Percentiles rank a stretch among this genome's conserved stretches.
Evolutionary conservation across 2,329 filamentous ascomycete species (phyloP).

Genomic region (Aspergillus tubingensis): DNA sequence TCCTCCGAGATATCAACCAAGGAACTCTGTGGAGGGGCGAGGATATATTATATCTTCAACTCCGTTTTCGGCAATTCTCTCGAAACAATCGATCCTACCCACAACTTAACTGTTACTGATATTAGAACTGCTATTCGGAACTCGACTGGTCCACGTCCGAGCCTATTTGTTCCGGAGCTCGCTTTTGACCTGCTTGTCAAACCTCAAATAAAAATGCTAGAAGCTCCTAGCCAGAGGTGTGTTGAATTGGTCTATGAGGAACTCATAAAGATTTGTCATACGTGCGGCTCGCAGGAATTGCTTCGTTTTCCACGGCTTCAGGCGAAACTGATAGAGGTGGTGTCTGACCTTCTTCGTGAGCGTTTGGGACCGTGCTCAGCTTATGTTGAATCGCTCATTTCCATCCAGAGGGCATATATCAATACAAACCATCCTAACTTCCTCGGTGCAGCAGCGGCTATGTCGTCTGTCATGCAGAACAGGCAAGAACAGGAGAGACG

Average conservation of each 20-base stretch:
- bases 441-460: constrained; percentile 90
- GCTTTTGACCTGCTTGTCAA: constrained; percentile 97
- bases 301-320: constrained; percentile 89
- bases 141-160: constrained; percentile 92
- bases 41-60: constrained; percentile 99
- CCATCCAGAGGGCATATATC: constrained; percentile 97
- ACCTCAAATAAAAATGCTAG: constrained; percentile 95
- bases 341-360: constrained; percentile 92
- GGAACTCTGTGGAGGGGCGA: constrained; percentile 88
- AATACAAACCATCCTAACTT: constrained; percentile 99
- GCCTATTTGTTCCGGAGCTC: constrained; percentile 94
- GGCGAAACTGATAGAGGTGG: constrained; percentile 95
- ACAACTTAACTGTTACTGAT: constrained; percentile 89
- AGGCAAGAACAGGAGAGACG: constrained; percentile 94
- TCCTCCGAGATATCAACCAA: constrained; percentile 99
- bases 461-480: constrained; percentile 93
- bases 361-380: constrained; percentile 82
- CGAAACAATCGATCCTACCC: constrained; percentile 93
- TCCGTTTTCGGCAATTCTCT: constrained; percentile 96
- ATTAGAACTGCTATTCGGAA: constrained; percentile 97
- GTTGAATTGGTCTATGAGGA: constrained; percentile 98
- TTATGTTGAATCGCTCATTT: constrained; percentile 95
- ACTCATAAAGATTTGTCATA: constrained; percentile 98
- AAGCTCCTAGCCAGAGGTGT: constrained; percentile 91
- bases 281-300: constrained; percentile 92